These are phyloP conservation scores for Dorcoceras hygrometricum DNA, from an alignment of 257 asterid species.

Conservation along the genomic window DNA sequence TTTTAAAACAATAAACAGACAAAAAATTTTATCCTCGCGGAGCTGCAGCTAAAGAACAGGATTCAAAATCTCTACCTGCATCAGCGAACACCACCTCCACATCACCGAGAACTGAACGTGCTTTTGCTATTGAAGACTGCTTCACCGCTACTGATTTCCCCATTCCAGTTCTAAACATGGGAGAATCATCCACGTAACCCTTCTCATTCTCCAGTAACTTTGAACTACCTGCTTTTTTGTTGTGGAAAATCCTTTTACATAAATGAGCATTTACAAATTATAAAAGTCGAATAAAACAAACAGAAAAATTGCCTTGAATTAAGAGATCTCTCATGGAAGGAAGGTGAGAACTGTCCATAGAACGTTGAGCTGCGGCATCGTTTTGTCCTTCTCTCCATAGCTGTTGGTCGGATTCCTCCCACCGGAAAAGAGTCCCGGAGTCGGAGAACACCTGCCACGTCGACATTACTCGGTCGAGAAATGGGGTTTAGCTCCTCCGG, in stretches of 20 bases:
- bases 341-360: slow-evolving; percentile 40
- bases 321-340: slow-evolving; percentile 88
- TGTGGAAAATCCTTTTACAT: background rate
- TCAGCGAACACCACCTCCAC: slow-evolving; percentile 27
- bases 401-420: slow-evolving; percentile 46
- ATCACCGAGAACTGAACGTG: slow-evolving; percentile 62
- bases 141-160: slow-evolving; percentile 57
- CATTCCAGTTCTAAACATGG: slow-evolving; percentile 61
- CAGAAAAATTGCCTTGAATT: slow-evolving; percentile 52
- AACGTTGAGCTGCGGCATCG: slow-evolving; percentile 30
- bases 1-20: background rate
- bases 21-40: slow-evolving; percentile 3
- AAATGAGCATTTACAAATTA: background rate
- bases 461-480: slow-evolving; percentile 48
- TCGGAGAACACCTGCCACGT: slow-evolving; percentile 77
- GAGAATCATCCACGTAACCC: slow-evolving; percentile 31
- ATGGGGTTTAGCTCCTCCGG: slow-evolving; percentile 38
- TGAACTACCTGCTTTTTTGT: slow-evolving; percentile 45
- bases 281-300: background rate
- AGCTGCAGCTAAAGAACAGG: background rate
- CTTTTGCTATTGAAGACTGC: slow-evolving; percentile 63
- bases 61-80: slow-evolving; percentile 23
- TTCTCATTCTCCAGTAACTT: slow-evolving; percentile 45
- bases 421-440: slow-evolving; percentile 53
- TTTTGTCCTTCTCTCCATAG: slow-evolving; percentile 26